Base-by-base conservation (phyloP, 2,329 filamentous ascomycete species). In the Beauveria australis region DNA sequence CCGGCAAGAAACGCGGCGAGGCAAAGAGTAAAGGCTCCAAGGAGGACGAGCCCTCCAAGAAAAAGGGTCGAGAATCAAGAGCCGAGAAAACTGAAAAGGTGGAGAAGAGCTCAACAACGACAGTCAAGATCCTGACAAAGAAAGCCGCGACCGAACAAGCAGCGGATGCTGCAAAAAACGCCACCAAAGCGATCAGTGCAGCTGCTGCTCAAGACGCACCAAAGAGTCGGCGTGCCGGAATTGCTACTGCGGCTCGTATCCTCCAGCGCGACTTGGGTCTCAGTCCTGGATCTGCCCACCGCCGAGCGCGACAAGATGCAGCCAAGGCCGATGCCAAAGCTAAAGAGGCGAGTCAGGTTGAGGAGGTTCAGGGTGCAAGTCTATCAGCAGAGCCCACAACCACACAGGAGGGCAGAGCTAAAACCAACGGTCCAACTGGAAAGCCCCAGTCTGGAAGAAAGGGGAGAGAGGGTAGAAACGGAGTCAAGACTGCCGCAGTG, bases 181-280 rank as follows among this genome's bases (percentile, higher is more conserved):
- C 73, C 7, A 69, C 76, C 10, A 72, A 66, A 59, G 75, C 80
- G 61, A 70, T 72, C 46, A 62, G 33, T 40, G 46, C 62, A 12
- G 49, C 61, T 8, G 68, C 5, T 63, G 59, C 44, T 73, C 74
- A 59, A 64, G 75, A 78, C 3, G 71, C 69, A 1, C 75, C 79
- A 2, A 87, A 84, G 72, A 84, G 78, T 61, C 81, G 83, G 30
- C 78, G 82, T 47, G 80, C 81, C 6, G 82, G 80, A n/a, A 86
- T 87, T 57, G 79, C 84, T 33, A 82, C 84, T 9, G 85, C 86
- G 12, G 85, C 85, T 12, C 80, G 84, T 18, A 84, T 89, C 58
- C 67, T 89, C 19, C 85, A 88, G 69, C 81, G 86, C 40, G 86
- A 89, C 63, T 76, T 88, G 19, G 85, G 85, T 22, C 77, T 89